Conservation (phyloP, 179 eudicot genomes). For the Beta lomatogona region DNA sequence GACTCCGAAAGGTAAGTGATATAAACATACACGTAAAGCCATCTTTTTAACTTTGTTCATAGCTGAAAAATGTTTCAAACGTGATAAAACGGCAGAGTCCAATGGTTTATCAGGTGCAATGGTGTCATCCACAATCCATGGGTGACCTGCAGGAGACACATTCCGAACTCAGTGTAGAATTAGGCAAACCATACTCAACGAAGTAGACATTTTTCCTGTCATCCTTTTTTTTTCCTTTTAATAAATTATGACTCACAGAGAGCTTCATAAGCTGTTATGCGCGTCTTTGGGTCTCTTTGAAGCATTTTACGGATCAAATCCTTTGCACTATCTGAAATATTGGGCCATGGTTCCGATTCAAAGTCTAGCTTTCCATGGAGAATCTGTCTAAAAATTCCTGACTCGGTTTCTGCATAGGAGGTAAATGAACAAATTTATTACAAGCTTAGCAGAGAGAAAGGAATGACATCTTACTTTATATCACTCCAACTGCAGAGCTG, state of each 20-base stretch:
- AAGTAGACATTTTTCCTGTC: not conserved
- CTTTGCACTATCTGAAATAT: constrained; percentile 78
- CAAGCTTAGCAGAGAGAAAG: not conserved
- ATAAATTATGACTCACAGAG: constrained; percentile 56
- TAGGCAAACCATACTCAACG: not conserved
- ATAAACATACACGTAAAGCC: constrained; percentile 77
- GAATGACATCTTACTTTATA: not conserved
- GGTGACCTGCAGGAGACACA: constrained; percentile 64
- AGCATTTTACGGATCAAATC: constrained; percentile 85
- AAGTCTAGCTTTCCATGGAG: constrained; percentile 78
- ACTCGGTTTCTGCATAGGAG: constrained; percentile 65
- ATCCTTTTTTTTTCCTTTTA: not conserved
- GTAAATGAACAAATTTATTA: constrained; percentile 8
- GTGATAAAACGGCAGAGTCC: constrained; percentile 86
- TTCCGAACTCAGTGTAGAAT: not conserved
- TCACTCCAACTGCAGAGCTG: not conserved
- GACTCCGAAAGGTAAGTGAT: constrained; percentile 13
- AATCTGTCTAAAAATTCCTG: constrained; percentile 84
- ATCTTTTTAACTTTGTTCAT: constrained; percentile 98
- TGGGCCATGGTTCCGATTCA: constrained; percentile 88
- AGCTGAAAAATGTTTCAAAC: constrained; percentile 89
- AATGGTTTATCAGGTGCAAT: constrained; percentile 89
- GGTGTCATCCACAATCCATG: constrained; percentile 93
- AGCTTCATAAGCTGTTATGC: constrained; percentile 78
- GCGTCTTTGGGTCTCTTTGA: constrained; percentile 60